A percentile compares a stretch with the other conserved stretches of the same genome.
Conservation (phyloP, 1,284 basidiomycete genomes). For the Lentinula novae-zelandiae region DNA sequence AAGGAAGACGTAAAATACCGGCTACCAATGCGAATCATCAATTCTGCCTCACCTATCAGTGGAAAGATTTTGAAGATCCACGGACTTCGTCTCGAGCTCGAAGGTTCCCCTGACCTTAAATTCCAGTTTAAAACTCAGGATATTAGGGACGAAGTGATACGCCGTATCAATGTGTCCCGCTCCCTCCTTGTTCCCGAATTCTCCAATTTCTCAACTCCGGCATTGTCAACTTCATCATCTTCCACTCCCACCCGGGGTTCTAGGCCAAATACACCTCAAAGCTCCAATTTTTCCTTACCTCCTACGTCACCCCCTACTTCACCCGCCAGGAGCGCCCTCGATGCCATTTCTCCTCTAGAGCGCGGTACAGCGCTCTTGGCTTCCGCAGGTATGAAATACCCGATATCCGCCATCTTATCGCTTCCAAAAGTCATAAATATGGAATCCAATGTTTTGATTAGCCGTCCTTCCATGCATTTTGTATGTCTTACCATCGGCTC, state of each 20-base stretch:
- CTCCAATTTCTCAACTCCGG: neutral
- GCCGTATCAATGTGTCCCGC: conserved; percentile 25
- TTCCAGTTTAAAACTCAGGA: conserved; percentile 47
- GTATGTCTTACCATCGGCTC: conserved; percentile 49
- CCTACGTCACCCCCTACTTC: neutral
- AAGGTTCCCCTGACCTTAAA: conserved; percentile 44
- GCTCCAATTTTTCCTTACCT: neutral
- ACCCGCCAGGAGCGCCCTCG: conserved; percentile 23
- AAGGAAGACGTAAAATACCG: conserved; percentile 46
- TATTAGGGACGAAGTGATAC: conserved; percentile 44
- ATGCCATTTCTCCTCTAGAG: conserved; percentile 36
- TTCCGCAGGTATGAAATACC: conserved; percentile 18
- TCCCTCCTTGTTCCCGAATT: neutral
- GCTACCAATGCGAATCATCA: conserved; percentile 41
- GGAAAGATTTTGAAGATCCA: conserved; percentile 34
- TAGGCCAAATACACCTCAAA: neutral
- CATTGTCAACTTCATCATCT: neutral
- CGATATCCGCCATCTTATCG: conserved; percentile 20
- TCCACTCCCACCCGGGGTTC: neutral
- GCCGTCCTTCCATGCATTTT: conserved; percentile 34
- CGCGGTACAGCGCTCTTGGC: conserved; percentile 29
- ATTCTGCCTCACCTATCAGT: conserved; percentile 32
- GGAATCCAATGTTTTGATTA: conserved; percentile 30
- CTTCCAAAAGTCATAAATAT: conserved; percentile 51
- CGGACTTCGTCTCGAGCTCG: conserved; percentile 45